Conservation (phyloP, 2,329 filamentous ascomycete genomes). For the Calonectria pseudoreteaudii region DNA sequence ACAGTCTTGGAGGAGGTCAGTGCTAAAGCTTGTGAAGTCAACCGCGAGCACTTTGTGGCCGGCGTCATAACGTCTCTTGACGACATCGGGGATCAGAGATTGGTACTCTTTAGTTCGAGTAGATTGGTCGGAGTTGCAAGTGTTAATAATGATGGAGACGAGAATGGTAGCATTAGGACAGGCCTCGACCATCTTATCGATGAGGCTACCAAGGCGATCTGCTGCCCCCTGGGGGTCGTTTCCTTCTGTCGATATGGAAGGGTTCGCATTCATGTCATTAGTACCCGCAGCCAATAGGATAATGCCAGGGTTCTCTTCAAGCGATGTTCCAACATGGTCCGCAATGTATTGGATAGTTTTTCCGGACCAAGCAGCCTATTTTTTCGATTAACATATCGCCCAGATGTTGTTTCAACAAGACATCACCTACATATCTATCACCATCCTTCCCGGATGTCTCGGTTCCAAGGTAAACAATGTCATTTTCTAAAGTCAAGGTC, state of each 20-base stretch:
- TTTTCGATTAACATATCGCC: background rate
- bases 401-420: background rate
- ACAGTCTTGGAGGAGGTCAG: conserved; percentile 43
- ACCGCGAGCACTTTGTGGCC: conserved; percentile 46
- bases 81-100: conserved; percentile 42
- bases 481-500: background rate
- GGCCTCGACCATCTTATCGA: conserved; percentile 24
- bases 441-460: conserved; percentile 5
- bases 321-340: conserved; percentile 11
- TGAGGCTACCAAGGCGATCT: conserved; percentile 9
- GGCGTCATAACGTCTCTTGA: conserved; percentile 31
- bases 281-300: conserved; percentile 24
- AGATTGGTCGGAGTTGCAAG: conserved; percentile 3
- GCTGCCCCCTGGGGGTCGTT: conserved; percentile 20
- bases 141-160: conserved; percentile 26
- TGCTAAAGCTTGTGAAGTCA: conserved; percentile 44
- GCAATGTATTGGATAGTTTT: conserved; percentile 30
- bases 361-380: conserved; percentile 26
- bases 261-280: conserved; percentile 29
- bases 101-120: conserved; percentile 39
- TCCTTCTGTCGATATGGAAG: conserved; percentile 19
- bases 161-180: conserved; percentile 28
- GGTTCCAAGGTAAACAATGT: conserved; percentile 23
- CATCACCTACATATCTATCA: conserved; percentile 14
- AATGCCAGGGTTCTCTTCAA: conserved; percentile 22